phyloP scores from a whole-genome alignment of 208 protist species.

The Angomonas deanei region DNA sequence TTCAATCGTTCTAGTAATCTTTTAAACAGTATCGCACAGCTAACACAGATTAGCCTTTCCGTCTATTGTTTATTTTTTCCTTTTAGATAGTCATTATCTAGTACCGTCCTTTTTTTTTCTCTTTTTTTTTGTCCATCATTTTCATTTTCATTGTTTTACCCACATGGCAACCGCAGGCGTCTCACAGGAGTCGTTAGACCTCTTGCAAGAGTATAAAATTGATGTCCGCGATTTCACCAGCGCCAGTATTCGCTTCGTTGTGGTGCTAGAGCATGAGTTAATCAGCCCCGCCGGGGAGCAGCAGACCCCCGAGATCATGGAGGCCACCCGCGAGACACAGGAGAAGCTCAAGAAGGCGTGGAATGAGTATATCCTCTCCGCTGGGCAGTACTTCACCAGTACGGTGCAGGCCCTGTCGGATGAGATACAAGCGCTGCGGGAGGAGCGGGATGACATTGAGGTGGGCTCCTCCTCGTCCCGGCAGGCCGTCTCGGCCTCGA shows the following conservation, averaged over 20 bases:
- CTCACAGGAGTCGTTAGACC: conserved; percentile 33
- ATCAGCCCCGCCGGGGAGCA: conserved; percentile 19
- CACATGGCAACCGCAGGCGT: conserved; percentile 51
- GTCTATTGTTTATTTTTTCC: conserved; percentile 11
- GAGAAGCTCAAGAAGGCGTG: conserved; percentile 37
- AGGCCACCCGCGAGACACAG: conserved; percentile 21
- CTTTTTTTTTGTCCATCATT: conserved; percentile 1
- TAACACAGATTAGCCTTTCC: too few species aligned
- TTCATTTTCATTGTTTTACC: background rate
- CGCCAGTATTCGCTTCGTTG: conserved; percentile 47
- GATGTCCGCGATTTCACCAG: conserved; percentile 75
- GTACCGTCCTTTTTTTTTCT: conserved; percentile 20
- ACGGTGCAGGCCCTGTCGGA: conserved; percentile 13
- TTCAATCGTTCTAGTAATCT: too few species aligned
- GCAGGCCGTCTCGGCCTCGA: background rate
- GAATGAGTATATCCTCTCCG: conserved; percentile 46
- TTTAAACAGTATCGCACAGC: too few species aligned
- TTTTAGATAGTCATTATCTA: background rate
- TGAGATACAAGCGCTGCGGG: conserved; percentile 14
- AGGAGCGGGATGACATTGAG: conserved; percentile 3
- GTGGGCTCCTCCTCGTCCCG: background rate
- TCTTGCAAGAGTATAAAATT: conserved; percentile 65
- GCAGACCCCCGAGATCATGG: conserved; percentile 23
- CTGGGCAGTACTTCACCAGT: conserved; percentile 35
- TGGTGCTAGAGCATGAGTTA: conserved; percentile 33